Evolutionary conservation across 768 basidiomycete species (phyloP).

Genomic region (Amanita jacksonii): DNA sequence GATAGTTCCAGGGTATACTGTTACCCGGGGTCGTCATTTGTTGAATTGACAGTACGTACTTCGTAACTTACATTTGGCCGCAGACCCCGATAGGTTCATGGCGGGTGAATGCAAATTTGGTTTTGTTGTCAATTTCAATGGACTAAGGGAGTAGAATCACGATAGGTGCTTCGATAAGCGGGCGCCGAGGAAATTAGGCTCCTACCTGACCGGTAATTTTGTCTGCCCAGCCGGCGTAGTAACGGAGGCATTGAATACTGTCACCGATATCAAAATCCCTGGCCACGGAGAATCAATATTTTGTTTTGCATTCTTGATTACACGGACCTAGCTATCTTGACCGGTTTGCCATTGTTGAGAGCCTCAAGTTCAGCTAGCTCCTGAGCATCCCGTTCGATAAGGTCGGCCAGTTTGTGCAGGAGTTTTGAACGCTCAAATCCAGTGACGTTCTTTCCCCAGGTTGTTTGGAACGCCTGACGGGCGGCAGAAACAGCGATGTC

Average conservation of each 20-base stretch:
- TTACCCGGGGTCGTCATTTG: background rate
- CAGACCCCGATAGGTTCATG: slow-evolving; percentile 93
- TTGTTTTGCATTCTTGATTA: background rate
- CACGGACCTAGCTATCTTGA: slow-evolving; percentile 35
- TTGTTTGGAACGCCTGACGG: slow-evolving; percentile 70
- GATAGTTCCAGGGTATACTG: slow-evolving; percentile 92
- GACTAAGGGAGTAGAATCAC: slow-evolving; percentile 29
- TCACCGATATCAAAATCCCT: slow-evolving; percentile 81
- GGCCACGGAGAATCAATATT: slow-evolving; percentile 6
- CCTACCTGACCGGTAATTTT: slow-evolving; percentile 81
- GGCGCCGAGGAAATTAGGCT: slow-evolving; percentile 3
- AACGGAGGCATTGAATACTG: slow-evolving; percentile 67
- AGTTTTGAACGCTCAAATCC: slow-evolving; percentile 74
- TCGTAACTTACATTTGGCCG: slow-evolving; percentile 68
- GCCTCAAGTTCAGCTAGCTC: slow-evolving; percentile 78
- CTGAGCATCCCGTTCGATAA: slow-evolving; percentile 80
- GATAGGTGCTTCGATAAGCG: background rate
- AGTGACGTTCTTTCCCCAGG: slow-evolving; percentile 87
- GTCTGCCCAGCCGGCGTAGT: slow-evolving; percentile 96
- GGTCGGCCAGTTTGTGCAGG: slow-evolving; percentile 78
- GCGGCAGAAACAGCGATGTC: slow-evolving; percentile 80
- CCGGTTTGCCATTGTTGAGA: slow-evolving; percentile 90
- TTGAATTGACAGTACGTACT: slow-evolving; percentile 1
- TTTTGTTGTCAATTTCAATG: slow-evolving; percentile 71
- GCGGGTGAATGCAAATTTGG: slow-evolving; percentile 77